phyloP scores from a whole-genome alignment of 148 eudicot species.

The Arctostaphylos glauca region DNA sequence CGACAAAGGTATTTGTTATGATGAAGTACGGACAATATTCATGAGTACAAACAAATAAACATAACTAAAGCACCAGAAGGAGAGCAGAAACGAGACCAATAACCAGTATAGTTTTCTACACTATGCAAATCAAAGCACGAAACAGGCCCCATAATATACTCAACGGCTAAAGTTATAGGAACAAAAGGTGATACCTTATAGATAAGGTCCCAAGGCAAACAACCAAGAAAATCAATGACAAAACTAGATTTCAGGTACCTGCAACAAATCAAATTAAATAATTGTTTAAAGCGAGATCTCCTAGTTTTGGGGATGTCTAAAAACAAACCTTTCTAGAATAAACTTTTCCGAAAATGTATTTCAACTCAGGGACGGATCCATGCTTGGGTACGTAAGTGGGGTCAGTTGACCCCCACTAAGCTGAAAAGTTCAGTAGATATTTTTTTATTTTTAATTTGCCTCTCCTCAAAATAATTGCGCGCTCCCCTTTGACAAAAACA shows the following conservation, averaged over 20 bases:
- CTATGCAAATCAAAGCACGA: neutral
- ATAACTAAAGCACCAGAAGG: neutral
- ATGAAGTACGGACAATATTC: neutral
- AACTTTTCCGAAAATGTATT: no score
- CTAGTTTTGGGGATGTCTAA: neutral
- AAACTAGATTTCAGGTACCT: slow-evolving; percentile 88
- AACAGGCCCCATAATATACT: neutral
- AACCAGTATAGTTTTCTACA: neutral
- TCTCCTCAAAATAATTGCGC: no score
- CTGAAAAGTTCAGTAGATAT: no score
- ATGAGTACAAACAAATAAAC: neutral
- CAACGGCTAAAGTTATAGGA: neutral
- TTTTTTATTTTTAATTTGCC: no score
- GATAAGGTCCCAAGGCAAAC: slow-evolving; percentile 90
- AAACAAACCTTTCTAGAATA: neutral
- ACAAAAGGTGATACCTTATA: slow-evolving; percentile 54
- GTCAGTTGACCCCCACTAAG: no score
- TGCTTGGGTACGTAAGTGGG: no score
- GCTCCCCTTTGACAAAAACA: no score
- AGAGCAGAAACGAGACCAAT: neutral
- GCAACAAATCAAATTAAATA: neutral
- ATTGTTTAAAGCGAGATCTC: no score
- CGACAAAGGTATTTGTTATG: neutral
- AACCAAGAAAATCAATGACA: slow-evolving; percentile 68
- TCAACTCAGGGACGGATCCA: no score